Percentiles rank a stretch among this genome's conserved stretches.
These are phyloP conservation scores for Cordyceps tenuipes DNA, from an alignment of 2,329 filamentous ascomycete species.

Conservation along the genomic window DNA sequence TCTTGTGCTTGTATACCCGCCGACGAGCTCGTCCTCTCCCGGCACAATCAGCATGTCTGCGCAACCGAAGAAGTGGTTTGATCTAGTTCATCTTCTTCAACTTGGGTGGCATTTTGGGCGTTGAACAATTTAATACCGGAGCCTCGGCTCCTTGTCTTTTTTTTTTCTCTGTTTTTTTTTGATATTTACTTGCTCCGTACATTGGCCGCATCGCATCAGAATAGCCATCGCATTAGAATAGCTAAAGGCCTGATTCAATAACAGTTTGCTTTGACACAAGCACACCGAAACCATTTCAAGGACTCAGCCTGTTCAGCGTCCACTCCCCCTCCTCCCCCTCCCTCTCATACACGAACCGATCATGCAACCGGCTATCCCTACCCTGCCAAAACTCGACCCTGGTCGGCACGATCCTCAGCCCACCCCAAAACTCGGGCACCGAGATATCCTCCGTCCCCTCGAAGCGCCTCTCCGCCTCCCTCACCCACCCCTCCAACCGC, in stretches of 20 bases:
- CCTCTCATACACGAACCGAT: slow-evolving; percentile 80
- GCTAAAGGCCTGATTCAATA: neutral
- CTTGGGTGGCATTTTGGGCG: too few relatives aligned
- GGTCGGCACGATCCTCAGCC: slow-evolving; percentile 75
- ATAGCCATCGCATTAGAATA: neutral
- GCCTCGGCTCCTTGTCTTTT: neutral
- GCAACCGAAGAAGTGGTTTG: neutral
- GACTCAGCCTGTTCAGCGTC: slow-evolving; percentile 66
- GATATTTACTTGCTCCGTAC: neutral
- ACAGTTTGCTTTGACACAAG: neutral
- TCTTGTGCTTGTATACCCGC: slow-evolving; percentile 9
- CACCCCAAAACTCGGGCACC: slow-evolving; percentile 91
- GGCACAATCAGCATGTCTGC: neutral
- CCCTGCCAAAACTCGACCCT: slow-evolving; percentile 96
- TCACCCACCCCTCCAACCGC: slow-evolving; percentile 68
- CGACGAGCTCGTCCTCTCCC: neutral
- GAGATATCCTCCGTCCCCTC: slow-evolving; percentile 71
- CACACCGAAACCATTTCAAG: slow-evolving; percentile 31
- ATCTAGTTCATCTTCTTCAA: neutral
- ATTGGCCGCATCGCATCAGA: neutral
- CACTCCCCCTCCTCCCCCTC: slow-evolving; percentile 45
- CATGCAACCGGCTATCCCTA: slow-evolving; percentile 79
- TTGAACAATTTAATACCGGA: too few relatives aligned
- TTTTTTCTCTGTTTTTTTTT: neutral
- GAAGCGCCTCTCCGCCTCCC: slow-evolving; percentile 68